These are phyloP conservation scores for Suhomyces bribrorum DNA, from an alignment of 1,139 yeast genomes.

Conservation along the genomic window DNA sequence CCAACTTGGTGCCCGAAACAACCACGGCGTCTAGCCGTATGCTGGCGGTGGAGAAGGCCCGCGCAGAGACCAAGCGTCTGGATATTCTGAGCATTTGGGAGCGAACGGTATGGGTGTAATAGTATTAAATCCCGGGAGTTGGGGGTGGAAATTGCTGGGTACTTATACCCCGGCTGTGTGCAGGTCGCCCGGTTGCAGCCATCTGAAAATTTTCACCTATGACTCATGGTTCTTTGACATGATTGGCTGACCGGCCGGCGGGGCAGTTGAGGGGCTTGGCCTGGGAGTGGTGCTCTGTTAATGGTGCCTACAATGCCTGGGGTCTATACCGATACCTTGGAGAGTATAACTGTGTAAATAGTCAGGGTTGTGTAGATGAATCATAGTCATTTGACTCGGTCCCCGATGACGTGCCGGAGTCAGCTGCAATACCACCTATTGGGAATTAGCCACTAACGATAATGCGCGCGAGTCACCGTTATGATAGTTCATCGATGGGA, in stretches of 20 bases:
- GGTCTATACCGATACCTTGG: neutral
- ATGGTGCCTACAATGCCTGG: neutral
- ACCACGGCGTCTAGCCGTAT: conserved; percentile 36
- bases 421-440: neutral
- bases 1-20: conserved; percentile 48
- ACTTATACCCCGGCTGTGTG: conserved; percentile 1
- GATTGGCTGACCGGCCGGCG: neutral
- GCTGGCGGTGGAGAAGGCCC: conserved; percentile 13
- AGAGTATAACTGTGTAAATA: neutral
- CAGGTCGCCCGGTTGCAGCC: conserved; percentile 2
- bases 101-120: neutral
- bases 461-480: neutral
- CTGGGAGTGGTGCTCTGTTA: neutral
- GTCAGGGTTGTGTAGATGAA: neutral
- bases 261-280: neutral
- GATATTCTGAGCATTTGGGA: conserved; percentile 4
- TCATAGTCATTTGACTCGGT: neutral
- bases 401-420: neutral
- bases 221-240: neutral
- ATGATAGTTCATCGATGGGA: neutral
- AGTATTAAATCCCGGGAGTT: neutral
- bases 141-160: neutral
- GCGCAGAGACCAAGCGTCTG: conserved; percentile 4
- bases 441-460: neutral
- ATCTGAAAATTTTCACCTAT: neutral